phyloP scores from a whole-genome alignment of 2,329 filamentous ascomycete species.

The Metarhizium rileyi region DNA sequence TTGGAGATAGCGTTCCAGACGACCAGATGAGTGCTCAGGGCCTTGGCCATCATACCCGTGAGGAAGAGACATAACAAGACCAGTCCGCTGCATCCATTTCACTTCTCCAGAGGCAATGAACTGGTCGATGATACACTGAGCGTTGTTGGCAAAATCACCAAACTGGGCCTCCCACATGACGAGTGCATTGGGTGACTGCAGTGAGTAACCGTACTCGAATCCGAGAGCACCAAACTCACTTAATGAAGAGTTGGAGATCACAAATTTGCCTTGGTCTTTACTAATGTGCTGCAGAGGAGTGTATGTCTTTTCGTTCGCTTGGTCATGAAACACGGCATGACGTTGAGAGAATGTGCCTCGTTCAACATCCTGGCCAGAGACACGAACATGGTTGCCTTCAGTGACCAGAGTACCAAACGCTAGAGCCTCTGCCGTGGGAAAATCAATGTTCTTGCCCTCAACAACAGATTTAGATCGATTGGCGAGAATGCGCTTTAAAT shows the following conservation, averaged over 20 bases:
- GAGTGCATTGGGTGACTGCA: conserved; percentile 91
- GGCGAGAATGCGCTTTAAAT: conserved; percentile 89
- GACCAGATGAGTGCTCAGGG: conserved; percentile 93
- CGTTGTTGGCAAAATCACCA: conserved; percentile 99
- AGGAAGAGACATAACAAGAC: conserved; percentile 89
- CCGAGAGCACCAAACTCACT: conserved; percentile 66
- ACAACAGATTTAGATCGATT: conserved; percentile 85
- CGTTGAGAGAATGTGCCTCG: conserved; percentile 98
- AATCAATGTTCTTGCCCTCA: conserved; percentile 93
- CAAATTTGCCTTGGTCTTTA: conserved; percentile 89
- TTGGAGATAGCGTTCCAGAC: conserved; percentile 95
- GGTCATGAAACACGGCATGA: conserved; percentile 94
- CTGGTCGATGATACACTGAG: conserved; percentile 97
- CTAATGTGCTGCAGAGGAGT: conserved; percentile 84
- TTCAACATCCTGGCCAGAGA: conserved; percentile 98
- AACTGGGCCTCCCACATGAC: conserved; percentile 99
- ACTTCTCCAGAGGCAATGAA: conserved; percentile 96
- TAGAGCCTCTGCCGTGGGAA: conserved; percentile 91
- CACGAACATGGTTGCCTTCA: conserved; percentile 93
- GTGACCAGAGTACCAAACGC: conserved; percentile 85
- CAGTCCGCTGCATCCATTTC: conserved; percentile 98
- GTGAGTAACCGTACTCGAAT: conserved; percentile 97
- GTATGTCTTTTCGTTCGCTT: conserved; percentile 87
- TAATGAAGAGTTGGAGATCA: conserved; percentile 91
- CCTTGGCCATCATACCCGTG: conserved; percentile 98